These are phyloP conservation scores for Penicillium bialowiezense DNA, from an alignment of 495 filamentous ascomycete species.

Conservation along the genomic window DNA sequence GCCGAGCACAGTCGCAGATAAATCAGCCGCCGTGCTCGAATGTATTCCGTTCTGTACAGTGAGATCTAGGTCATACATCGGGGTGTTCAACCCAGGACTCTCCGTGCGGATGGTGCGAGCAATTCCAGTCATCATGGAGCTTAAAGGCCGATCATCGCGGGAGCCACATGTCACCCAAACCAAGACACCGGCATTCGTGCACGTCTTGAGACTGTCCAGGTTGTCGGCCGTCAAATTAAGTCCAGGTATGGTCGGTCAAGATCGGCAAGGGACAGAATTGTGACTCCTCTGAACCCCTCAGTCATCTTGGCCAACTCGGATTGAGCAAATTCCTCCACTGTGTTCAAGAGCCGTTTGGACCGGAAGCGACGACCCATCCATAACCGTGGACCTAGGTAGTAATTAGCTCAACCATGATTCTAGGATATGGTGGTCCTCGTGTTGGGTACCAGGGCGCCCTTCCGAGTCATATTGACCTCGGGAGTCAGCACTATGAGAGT, in stretches of 20 bases:
- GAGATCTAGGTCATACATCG: background rate
- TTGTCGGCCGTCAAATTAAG: background rate
- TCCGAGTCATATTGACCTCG: no score
- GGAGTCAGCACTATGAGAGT: no score
- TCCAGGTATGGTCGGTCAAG: background rate
- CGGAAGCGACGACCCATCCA: background rate
- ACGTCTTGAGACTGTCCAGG: background rate
- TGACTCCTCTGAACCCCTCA: background rate
- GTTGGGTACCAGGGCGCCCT: no score
- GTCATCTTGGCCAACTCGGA: background rate
- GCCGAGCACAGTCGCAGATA: background rate
- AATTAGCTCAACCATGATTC: constrained; percentile 24
- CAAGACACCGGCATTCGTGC: background rate
- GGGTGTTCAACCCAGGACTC: background rate
- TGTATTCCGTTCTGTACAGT: background rate
- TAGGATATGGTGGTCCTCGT: background rate
- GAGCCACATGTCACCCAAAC: background rate
- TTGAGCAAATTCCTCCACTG: background rate
- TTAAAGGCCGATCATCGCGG: background rate
- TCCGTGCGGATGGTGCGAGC: background rate
- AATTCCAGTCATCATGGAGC: background rate
- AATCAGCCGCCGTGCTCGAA: background rate
- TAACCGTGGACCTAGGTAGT: no score
- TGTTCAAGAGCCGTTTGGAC: background rate
- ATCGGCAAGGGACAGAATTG: background rate